Evolutionary conservation across 148 eudicot genomes (phyloP), one percentile per base, ranked within the genome.

Genomic region (Limonium bicolor): DNA sequence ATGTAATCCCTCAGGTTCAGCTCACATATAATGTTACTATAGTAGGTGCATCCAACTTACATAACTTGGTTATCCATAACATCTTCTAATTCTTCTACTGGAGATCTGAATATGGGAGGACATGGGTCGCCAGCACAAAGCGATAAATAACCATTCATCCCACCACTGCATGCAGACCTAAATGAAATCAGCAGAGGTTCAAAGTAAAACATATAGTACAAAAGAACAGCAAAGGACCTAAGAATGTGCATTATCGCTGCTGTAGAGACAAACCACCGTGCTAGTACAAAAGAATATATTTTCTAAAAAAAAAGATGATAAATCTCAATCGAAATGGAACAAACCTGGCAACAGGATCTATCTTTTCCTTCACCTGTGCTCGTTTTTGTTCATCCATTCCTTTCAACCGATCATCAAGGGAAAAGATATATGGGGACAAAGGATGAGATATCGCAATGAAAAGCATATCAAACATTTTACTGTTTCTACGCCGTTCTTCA

Each of bases 111-210:
- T 41, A 83, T 67, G 13, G 87, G 86, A 28, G 97, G 97, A 45
- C 97, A 88, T 20, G 93, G 95, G 46, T 88, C 97, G 50, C 97
- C 95, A 55, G 71, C 60, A 62, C 94, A 80, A 64, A 77, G 92
- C 46, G 84, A 84, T 46, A 88, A 65, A 61, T 80, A 88, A 42
- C 97, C 97, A 46, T 88, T 74, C 97, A 88, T 88, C 51, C 94
- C 97, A 59, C 78, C 84, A 66, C 95, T 88, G 92, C 84, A 80
- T 39, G 57, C 40, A 71, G 48, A 54, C 68, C 59, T 40, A 67
- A 63, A 46, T 40, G 15, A 60, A 48, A 67, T 70, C 49, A 74
- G 69, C 30, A 23, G 19, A 13, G 48, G 27, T 13, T 14, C 24
- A 9, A 40, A 40, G 25, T 19, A 21, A 9, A 16, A 21, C 7